A percentile compares a stretch with the other conserved stretches of the same genome.
These are phyloP conservation scores for Salix suchowensis DNA, from an alignment of 345 rosid species.

Conservation along the genomic window DNA sequence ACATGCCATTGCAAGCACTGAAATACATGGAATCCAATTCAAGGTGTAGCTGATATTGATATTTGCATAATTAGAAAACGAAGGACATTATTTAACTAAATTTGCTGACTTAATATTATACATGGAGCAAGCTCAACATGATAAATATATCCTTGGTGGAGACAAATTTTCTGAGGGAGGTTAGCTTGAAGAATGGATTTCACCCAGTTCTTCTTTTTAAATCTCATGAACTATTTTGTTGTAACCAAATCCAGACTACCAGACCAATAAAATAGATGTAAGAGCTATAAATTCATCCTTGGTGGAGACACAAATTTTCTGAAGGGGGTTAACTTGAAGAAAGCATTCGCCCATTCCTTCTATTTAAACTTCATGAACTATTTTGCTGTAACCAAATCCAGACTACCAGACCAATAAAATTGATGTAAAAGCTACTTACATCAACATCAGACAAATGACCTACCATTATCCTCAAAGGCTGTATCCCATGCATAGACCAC, in stretches of 20 bases:
- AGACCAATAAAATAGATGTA: not conserved
- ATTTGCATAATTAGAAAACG: not conserved
- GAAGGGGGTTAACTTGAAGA: too few species aligned
- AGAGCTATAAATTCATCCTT: not conserved
- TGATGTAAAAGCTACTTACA: conserved; percentile 41
- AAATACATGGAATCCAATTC: not conserved
- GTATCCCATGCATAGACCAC: conserved; percentile 94
- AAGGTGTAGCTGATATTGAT: not conserved
- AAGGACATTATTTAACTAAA: not conserved
- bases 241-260: not conserved
- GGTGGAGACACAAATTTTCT: too few species aligned
- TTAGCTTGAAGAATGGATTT: not conserved
- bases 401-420: not conserved
- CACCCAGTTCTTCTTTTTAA: not conserved
- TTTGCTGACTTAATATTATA: not conserved
- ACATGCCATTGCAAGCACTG: conserved; percentile 99
- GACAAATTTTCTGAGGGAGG: not conserved
- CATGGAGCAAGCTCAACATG: not conserved
- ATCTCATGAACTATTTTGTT: not conserved
- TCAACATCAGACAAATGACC: conserved; percentile 98
- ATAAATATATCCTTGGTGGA: not conserved
- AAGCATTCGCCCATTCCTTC: too few species aligned
- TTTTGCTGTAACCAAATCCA: not conserved
- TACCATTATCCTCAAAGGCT: conserved; percentile 90
- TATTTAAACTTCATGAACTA: not conserved